Evolutionary conservation across 805 yeast genomes (phyloP).

Genomic region (Nakazawaea ambrosiae): DNA sequence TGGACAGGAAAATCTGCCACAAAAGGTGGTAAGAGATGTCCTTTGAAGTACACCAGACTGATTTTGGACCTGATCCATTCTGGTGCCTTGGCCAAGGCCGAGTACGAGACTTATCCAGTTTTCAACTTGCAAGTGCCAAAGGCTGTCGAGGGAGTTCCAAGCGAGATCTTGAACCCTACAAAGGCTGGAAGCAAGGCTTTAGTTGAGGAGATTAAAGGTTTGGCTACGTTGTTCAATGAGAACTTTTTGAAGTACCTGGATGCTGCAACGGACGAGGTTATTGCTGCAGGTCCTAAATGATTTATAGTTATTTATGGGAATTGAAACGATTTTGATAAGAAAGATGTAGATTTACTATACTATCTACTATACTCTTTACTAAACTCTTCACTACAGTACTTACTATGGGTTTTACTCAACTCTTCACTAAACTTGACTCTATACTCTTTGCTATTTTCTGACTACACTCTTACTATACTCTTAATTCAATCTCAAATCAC

Average conservation of each 20-base stretch:
- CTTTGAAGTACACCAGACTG: conserved; percentile 95
- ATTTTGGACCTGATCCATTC: conserved; percentile 91
- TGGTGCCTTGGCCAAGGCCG: conserved; percentile 75
- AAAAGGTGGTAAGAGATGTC: conserved; percentile 95
- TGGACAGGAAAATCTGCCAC: conserved; percentile 95
- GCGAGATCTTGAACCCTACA: conserved; percentile 80
- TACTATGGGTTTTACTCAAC: too few relatives aligned
- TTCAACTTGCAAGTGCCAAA: conserved; percentile 88
- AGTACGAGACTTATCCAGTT: conserved; percentile 77
- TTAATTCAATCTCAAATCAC: too few relatives aligned
- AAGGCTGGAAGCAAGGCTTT: conserved; percentile 38
- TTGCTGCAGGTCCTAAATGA: conserved; percentile 82
- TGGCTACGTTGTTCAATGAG: conserved; percentile 74
- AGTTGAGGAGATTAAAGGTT: conserved; percentile 44
- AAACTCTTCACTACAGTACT: too few relatives aligned
- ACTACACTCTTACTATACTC: too few relatives aligned
- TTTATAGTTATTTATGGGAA: too few relatives aligned
- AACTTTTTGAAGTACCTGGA: conserved; percentile 82
- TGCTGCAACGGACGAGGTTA: conserved; percentile 78
- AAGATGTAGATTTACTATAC: too few relatives aligned
- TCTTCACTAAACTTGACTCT: too few relatives aligned
- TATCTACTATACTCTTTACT: too few relatives aligned
- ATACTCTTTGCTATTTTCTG: too few relatives aligned
- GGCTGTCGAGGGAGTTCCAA: conserved; percentile 74
- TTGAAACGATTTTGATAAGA: too few relatives aligned